phyloP scores from a whole-genome alignment of 2,329 filamentous ascomycete genomes.

The Pseudogymnoascus verrucosus region DNA sequence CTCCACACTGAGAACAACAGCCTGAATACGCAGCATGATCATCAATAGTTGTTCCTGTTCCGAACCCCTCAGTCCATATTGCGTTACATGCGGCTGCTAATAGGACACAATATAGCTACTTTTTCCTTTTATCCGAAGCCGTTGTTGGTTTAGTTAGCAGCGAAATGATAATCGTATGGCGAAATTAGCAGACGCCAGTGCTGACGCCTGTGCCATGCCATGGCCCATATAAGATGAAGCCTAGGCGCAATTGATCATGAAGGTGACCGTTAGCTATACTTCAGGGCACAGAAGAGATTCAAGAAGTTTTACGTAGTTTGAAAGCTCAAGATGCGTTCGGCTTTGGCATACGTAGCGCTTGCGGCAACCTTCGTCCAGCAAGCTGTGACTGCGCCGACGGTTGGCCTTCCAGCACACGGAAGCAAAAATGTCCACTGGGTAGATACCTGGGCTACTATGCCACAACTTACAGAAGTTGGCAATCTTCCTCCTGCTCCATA shows the following conservation, averaged over 20 bases:
- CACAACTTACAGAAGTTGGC: slow-evolving; percentile 52
- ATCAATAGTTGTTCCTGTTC: neutral
- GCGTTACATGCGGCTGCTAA: neutral
- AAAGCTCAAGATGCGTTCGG: neutral
- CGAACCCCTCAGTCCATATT: slow-evolving; percentile 2
- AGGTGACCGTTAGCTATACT: neutral
- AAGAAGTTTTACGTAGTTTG: neutral
- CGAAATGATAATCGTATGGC: neutral
- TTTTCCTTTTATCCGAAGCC: neutral
- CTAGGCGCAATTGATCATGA: neutral
- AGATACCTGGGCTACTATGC: slow-evolving; percentile 58
- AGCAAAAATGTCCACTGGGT: slow-evolving; percentile 45
- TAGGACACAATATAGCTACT: neutral
- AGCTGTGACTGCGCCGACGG: neutral
- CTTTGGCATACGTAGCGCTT: neutral
- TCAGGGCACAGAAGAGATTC: neutral
- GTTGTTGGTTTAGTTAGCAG: neutral
- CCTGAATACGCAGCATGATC: neutral
- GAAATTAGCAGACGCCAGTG: neutral
- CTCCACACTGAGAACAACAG: neutral
- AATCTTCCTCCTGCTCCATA: slow-evolving; percentile 56
- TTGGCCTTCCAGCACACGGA: neutral
- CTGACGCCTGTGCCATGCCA: neutral
- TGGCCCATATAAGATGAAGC: neutral
- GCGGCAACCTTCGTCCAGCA: neutral